Evolutionary conservation across 106 monocot genomes (phyloP).

Genomic region (Platanthera guangdongensis): DNA sequence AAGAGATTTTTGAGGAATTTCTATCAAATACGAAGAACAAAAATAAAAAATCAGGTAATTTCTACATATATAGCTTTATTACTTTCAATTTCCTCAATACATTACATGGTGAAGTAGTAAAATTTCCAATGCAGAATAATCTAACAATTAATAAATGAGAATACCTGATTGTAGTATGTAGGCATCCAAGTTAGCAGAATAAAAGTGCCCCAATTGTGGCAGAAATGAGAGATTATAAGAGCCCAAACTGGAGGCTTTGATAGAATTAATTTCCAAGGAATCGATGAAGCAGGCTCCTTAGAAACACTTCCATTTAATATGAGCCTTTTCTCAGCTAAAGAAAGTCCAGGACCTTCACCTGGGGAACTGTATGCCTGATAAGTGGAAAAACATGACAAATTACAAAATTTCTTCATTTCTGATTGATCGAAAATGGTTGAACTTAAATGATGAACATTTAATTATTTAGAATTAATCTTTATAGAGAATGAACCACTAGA

Average conservation of each 20-base stretch:
- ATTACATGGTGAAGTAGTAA: background rate
- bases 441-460: background rate
- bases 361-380: constrained; percentile 82
- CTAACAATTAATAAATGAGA: background rate
- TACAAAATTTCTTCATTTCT: background rate
- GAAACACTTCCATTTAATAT: constrained; percentile 55
- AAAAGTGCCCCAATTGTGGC: constrained; percentile 99
- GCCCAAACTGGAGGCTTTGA: constrained; percentile 98
- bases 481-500: background rate
- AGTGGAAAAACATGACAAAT: background rate
- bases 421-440: background rate
- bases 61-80: background rate
- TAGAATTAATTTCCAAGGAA: constrained; percentile 90
- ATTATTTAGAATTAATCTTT: background rate
- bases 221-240: constrained; percentile 91
- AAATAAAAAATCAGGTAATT: background rate
- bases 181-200: constrained; percentile 99
- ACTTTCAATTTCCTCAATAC: background rate
- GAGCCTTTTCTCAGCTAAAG: constrained; percentile 48
- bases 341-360: constrained; percentile 66
- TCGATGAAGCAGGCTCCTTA: constrained; percentile 75
- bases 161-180: constrained; percentile 96
- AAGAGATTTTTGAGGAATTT: too few species aligned
- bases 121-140: background rate
- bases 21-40: background rate